Evolutionary conservation across 2,329 filamentous ascomycete species (phyloP).

Genomic region (Acrocalymma vagum): DNA sequence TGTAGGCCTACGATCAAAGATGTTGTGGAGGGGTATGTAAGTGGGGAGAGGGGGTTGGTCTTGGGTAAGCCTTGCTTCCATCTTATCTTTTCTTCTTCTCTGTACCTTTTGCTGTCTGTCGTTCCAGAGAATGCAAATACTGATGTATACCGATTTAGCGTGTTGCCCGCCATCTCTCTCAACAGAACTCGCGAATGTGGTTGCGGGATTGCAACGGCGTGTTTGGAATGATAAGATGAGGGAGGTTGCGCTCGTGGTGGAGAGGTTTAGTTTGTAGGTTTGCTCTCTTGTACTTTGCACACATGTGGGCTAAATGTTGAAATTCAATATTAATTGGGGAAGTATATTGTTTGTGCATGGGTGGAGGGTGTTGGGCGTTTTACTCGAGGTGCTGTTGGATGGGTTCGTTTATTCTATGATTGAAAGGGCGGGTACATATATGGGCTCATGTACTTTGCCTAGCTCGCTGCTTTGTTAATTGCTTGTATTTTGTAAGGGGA

Average conservation of each 20-base stretch:
- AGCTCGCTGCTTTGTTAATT: too few species aligned
- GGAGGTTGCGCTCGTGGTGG: slow-evolving; percentile 25
- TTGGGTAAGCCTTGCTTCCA: slow-evolving; percentile 5
- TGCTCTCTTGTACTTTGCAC: too few species aligned
- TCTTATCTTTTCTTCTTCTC: neutral
- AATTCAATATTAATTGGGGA: too few species aligned
- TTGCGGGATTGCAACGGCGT: slow-evolving; percentile 20
- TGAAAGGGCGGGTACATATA: too few species aligned
- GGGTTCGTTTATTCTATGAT: too few species aligned
- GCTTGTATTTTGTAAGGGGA: too few species aligned
- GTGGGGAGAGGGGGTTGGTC: slow-evolving; percentile 9
- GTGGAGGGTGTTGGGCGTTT: too few species aligned
- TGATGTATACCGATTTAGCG: neutral
- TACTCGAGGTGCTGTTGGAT: too few species aligned
- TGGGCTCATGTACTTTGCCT: too few species aligned
- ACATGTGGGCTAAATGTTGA: too few species aligned
- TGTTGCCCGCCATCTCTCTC: slow-evolving; percentile 11
- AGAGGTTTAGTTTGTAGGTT: slow-evolving; percentile 31
- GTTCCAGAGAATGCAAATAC: neutral
- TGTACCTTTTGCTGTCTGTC: too few species aligned
- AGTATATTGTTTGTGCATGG: too few species aligned
- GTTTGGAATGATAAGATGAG: slow-evolving; percentile 26
- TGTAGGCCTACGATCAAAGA: slow-evolving; percentile 11
- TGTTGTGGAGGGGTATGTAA: slow-evolving; percentile 9
- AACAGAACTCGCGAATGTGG: slow-evolving; percentile 22